Evolutionary conservation across 1,284 basidiomycete genomes (phyloP).

Genomic region (Naganishia albida): DNA sequence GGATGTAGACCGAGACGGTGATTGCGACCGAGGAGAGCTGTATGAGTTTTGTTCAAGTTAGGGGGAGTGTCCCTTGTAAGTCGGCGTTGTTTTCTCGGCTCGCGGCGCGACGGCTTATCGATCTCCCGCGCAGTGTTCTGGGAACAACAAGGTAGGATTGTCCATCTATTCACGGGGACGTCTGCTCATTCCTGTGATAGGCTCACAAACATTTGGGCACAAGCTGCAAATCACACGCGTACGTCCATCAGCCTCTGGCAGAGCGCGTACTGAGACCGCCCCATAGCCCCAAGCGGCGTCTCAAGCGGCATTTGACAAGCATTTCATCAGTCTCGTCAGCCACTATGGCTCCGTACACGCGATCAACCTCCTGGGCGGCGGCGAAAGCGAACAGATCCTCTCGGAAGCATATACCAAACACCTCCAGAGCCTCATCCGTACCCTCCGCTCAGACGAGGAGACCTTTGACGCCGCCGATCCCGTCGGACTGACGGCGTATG

Average conservation of each 20-base stretch:
- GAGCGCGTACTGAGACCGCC: constrained; percentile 47
- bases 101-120: not conserved
- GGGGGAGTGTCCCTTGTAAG: constrained; percentile 89
- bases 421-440: constrained; percentile 59
- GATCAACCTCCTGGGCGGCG: constrained; percentile 83
- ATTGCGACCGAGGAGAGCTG: constrained; percentile 79
- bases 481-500: constrained; percentile 75
- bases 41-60: constrained; percentile 87
- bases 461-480: constrained; percentile 14
- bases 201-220: constrained; percentile 81
- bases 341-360: constrained; percentile 78
- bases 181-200: constrained; percentile 16
- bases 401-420: constrained; percentile 80
- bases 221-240: constrained; percentile 74
- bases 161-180: not conserved
- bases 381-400: constrained; percentile 87
- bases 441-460: constrained; percentile 60
- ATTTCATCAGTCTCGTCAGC: constrained; percentile 80
- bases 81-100: constrained; percentile 34
- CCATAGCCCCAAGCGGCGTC: constrained; percentile 87
- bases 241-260: constrained; percentile 28
- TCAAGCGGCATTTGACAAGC: constrained; percentile 92
- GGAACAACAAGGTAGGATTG: constrained; percentile 81
- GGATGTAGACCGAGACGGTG: constrained; percentile 79
- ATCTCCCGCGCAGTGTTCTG: constrained; percentile 72